Base-by-base conservation (phyloP, 176 grass and related monocot genomes). In the Echinochloa phyllopogon region DNA sequence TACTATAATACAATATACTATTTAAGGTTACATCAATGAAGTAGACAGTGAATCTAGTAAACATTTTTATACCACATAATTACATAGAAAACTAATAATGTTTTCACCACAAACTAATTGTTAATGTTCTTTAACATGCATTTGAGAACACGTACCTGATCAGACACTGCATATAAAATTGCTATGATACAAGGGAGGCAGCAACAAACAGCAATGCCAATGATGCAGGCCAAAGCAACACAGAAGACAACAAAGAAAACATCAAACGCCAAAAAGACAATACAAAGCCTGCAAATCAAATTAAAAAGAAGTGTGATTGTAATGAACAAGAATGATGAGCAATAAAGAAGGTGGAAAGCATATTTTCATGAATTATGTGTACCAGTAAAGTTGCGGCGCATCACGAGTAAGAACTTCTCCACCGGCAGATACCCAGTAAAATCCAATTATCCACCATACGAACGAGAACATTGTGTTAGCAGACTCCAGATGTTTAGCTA, bases 151-250 rank as follows among this genome's bases (percentile, higher is more conserved):
- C 64, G 18, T 86, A 92, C 94, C 88, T 95, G 86, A 85, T 87
- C 90, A 14, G 89, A 89, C 16, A 92, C 83, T 38, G 90, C 86
- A 76, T 95, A 95, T 65, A 95, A 74, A 78, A 95, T 83, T 47
- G 93, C 90, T 81, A 95, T 92, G 40, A 95, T 92, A 82, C 94
- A 95, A 51, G 94, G 94, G 23, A 95, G 83, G 80, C 94, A 95
- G 86, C 94, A 95, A 76, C 94, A 95, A 75, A 92, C 81, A 83
- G 86, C 90, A 66, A 95, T 89, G 20, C 94, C 94, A 60, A 95
- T 89, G 45, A 95, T 83, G 72, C 94, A 95, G 29, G 94, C 90
- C 66, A 95, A 81, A 57, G 88, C 90, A 80, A 95, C 79, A 78
- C 94, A 92, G 68, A 95, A 91, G 83, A 92, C 80, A 45, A 89